Evolutionary conservation across 169 alveolate genomes (phyloP).

Genomic region (Babesia sp.): DNA sequence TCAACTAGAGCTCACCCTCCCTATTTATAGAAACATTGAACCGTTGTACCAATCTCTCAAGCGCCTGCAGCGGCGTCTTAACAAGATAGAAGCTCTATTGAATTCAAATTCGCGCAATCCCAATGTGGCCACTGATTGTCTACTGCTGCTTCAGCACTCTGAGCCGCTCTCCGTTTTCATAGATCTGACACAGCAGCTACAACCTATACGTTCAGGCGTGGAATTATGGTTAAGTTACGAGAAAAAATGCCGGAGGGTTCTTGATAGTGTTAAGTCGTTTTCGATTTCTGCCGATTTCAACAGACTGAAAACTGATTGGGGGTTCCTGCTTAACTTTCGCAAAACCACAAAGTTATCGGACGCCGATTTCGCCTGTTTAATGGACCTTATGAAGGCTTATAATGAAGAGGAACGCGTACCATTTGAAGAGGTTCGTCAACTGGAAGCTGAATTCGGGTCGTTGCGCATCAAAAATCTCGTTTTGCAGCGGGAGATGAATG

Average conservation of each 20-base stretch:
- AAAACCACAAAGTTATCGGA: constrained; percentile 33
- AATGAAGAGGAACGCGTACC: constrained; percentile 16
- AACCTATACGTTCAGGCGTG: constrained; percentile 47
- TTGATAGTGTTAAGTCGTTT: constrained; percentile 27
- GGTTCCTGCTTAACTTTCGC: constrained; percentile 32
- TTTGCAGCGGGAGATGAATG: constrained; percentile 34
- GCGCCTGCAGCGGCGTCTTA: constrained; percentile 39
- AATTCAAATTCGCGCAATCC: constrained; percentile 20
- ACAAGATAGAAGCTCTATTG: constrained; percentile 33
- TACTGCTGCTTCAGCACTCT: constrained; percentile 44
- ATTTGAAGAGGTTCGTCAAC: constrained; percentile 32
- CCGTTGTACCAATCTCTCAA: constrained; percentile 36
- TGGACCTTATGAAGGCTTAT: constrained; percentile 23
- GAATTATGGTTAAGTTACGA: constrained; percentile 46
- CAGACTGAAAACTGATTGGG: constrained; percentile 59
- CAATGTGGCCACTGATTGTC: constrained; percentile 48
- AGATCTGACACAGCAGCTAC: constrained; percentile 25
- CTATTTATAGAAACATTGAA: constrained; percentile 36
- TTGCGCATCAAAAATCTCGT: constrained; percentile 49
- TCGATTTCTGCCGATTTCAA: constrained; percentile 26
- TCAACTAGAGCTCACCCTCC: constrained; percentile 35
- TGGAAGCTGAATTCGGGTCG: constrained; percentile 30
- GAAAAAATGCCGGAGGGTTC: constrained; percentile 49
- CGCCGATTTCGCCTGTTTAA: constrained; percentile 15
- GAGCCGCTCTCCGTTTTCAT: constrained; percentile 39